phyloP scores from a whole-genome alignment of 306 rosid species.

The Quercus suber region DNA sequence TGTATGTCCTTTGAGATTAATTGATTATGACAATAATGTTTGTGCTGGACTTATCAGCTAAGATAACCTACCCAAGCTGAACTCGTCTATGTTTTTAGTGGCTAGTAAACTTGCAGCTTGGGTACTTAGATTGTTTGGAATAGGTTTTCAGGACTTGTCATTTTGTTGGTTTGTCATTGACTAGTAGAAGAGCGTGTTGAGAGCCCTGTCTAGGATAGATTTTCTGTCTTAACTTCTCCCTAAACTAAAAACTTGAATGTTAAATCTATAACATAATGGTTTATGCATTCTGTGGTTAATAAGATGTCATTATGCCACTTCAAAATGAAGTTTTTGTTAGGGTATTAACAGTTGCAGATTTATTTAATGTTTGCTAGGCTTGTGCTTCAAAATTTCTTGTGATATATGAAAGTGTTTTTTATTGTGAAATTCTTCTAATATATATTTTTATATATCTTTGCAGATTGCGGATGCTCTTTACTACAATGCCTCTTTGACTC shows the following conservation, averaged over 20 bases:
- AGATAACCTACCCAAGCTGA: neutral
- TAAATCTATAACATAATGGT: neutral
- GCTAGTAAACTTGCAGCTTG: too few species aligned
- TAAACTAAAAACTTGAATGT: neutral
- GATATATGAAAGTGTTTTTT: constrained; percentile 2
- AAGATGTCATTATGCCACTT: neutral
- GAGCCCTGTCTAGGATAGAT: neutral
- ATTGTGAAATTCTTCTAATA: constrained; percentile 13
- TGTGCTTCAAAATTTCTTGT: constrained; percentile 10
- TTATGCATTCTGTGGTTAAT: neutral
- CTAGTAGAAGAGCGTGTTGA: neutral
- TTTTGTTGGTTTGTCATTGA: neutral
- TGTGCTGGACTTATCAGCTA: neutral
- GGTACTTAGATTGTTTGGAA: neutral
- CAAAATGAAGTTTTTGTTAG: neutral
- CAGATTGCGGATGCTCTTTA: constrained; percentile 95
- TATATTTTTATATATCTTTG: neutral
- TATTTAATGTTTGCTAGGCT: constrained; percentile 3
- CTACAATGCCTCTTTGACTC: constrained; percentile 76
- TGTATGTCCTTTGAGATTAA: neutral
- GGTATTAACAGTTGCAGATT: neutral
- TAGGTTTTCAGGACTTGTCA: neutral
- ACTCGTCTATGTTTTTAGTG: neutral
- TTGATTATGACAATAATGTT: neutral
- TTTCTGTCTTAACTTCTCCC: neutral